Conservation (phyloP, 1,284 basidiomycete species). For the Cystobasidiaceae sp. region DNA sequence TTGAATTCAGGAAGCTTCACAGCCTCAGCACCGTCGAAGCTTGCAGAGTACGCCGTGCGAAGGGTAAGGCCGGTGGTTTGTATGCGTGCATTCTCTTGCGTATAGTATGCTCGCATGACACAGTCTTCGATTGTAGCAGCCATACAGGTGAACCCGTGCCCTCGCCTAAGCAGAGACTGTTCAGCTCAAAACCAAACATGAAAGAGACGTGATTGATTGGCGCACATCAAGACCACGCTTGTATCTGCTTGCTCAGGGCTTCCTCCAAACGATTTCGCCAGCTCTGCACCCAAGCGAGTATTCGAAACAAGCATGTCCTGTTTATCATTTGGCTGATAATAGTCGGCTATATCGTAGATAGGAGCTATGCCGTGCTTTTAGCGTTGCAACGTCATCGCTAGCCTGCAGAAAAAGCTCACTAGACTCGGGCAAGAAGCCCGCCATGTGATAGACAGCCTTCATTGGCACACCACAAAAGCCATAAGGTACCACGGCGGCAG, state of each 20-base stretch:
- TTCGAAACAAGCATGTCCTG: constrained; percentile 18
- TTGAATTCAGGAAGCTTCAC: neutral
- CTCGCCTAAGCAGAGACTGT: neutral
- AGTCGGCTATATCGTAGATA: neutral
- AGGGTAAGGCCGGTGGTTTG: neutral
- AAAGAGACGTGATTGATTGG: neutral
- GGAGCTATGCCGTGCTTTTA: neutral
- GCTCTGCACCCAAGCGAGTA: neutral
- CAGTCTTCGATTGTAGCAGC: constrained; percentile 2
- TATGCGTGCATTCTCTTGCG: constrained; percentile 3
- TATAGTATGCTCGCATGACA: constrained; percentile 7
- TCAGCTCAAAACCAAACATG: neutral
- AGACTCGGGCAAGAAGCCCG: constrained; percentile 2
- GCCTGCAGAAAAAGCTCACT: neutral
- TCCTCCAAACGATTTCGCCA: neutral
- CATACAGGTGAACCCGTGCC: constrained; percentile 5
- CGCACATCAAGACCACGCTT: constrained; percentile 7
- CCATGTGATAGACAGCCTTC: neutral
- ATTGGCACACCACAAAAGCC: constrained; percentile 4
- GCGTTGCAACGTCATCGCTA: neutral
- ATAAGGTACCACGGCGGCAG: neutral
- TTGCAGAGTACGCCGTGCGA: neutral
- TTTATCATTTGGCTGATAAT: neutral
- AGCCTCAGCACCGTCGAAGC: neutral
- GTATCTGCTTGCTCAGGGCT: neutral